phyloP scores from a whole-genome alignment of 768 basidiomycete species.

The Suillus luteus region DNA sequence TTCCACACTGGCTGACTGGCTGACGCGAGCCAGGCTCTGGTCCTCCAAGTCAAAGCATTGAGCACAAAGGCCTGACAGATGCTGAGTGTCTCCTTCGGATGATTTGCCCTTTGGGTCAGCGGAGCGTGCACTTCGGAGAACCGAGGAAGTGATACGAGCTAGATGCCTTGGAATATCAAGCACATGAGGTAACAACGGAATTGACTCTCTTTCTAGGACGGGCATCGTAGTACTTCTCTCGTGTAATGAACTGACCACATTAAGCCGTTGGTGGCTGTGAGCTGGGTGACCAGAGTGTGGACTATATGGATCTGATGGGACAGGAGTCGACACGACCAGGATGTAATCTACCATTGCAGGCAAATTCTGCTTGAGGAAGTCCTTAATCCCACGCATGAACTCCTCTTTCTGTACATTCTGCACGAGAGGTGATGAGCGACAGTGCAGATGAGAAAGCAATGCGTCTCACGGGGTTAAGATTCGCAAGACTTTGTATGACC shows the following conservation, averaged over 20 bases:
- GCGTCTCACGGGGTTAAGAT: constrained; percentile 67
- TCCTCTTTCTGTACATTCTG: constrained; percentile 74
- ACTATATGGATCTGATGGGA: constrained; percentile 26
- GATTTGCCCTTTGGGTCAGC: constrained; percentile 39
- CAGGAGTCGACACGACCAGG: constrained; percentile 63
- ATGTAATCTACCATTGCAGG: constrained; percentile 82
- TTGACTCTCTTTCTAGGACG: constrained; percentile 64
- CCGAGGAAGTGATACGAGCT: constrained; percentile 71
- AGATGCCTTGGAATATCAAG: constrained; percentile 80
- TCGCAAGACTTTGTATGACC: constrained; percentile 87
- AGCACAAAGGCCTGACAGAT: constrained; percentile 57
- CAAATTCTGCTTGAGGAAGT: constrained; percentile 65
- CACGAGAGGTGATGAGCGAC: constrained; percentile 7
- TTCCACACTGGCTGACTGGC: constrained; percentile 46
- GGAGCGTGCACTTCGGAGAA: constrained; percentile 63
- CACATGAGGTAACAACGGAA: constrained; percentile 71
- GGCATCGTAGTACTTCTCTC: constrained; percentile 59
- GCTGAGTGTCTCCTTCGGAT: constrained; percentile 39
- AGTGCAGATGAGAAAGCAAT: constrained; percentile 9
- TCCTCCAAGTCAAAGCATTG: constrained; percentile 73
- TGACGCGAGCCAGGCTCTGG: constrained; percentile 65
- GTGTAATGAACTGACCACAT: constrained; percentile 55
- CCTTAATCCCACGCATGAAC: constrained; percentile 78
- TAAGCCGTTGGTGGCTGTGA: constrained; percentile 52
- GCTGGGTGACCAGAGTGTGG: constrained; percentile 29